Evolutionary conservation across 805 yeast species (phyloP), one percentile per base, ranked within the genome.

Genomic region (Pichia cephalocereana): DNA sequence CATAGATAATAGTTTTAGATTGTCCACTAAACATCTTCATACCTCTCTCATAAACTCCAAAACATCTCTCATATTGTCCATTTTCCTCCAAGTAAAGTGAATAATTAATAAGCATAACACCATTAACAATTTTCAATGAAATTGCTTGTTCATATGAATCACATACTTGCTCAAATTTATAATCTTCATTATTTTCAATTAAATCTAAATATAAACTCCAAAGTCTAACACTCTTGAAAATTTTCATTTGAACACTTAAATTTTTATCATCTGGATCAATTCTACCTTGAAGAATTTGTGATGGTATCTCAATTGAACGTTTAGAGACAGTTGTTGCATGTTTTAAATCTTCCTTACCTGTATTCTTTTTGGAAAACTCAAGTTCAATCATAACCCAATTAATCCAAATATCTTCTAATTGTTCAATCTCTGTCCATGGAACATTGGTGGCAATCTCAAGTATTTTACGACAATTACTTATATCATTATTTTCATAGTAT

Each of bases 171-270:
- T 67, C 67, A 11, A 70, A 57, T 43, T 74, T 77, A 6, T 75
- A 71, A 32, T 70, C 23, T 6, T 37, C 3, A 18, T 37, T 62
- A 14, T 81, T 71, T 62, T 84, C 90, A 17, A 82, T 70, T 30
- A 86, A 59, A 56, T 86, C 96, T 28, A 87, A 60, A 57, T 84
- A 86, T 53, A 77, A 75, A 5, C 77, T 66, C 96, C 96, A 90
- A 8, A 89, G 64, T 45, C 76, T 76, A 40, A 69, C 64, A 6
- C 86, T 79, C 54, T 79, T 80, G 61, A 76, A 81, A 10, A 83
- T 55, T 31, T 86, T 63, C 28, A 74, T 63, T 52, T 83, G 89
- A 0, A 85, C 77, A 14, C 82, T 68, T 2, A 71, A 47, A 0
- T 66, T 54, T 18, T 63, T 58, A 57, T 80, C 81, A 37, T 65